Evolutionary conservation across 2,329 filamentous ascomycete species (phyloP).

Genomic region (Fusarium liriodendri): DNA sequence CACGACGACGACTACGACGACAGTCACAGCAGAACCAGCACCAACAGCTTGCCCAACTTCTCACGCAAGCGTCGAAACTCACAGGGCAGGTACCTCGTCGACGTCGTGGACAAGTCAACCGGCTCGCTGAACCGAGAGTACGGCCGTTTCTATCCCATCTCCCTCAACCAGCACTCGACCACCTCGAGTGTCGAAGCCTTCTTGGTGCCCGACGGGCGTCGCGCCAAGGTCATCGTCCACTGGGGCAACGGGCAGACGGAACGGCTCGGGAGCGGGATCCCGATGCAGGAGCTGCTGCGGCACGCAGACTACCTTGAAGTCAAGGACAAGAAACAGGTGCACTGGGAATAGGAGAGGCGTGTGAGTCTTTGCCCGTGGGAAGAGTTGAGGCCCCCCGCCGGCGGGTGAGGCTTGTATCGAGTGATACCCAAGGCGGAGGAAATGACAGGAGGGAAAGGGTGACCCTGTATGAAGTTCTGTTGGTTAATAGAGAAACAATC

Average conservation of each 20-base stretch:
- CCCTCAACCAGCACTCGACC: constrained; percentile 27
- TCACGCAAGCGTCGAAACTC: constrained; percentile 2
- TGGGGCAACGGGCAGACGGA: constrained; percentile 44
- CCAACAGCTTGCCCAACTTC: background rate
- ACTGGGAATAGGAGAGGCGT: constrained; percentile 29
- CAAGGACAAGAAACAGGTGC: constrained; percentile 37
- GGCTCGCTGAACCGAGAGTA: constrained; percentile 25
- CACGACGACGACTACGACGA: background rate
- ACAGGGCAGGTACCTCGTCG: constrained; percentile 25
- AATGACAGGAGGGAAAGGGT: background rate
- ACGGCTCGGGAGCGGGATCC: constrained; percentile 34
- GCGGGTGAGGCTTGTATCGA: constrained; percentile 9
- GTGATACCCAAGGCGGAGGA: background rate
- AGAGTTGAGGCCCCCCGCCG: background rate
- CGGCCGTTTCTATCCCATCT: constrained; percentile 34
- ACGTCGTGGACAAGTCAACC: constrained; percentile 37
- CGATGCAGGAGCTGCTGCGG: constrained; percentile 35
- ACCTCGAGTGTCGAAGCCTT: constrained; percentile 33
- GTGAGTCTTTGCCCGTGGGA: background rate
- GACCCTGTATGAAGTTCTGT: background rate
- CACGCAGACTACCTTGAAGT: constrained; percentile 39
- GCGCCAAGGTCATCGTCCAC: constrained; percentile 42
- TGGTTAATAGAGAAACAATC: background rate
- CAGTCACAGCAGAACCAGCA: background rate
- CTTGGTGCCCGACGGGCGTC: constrained; percentile 38